Base-by-base conservation (phyloP, 139 green algal genomes). In the Tetradesmus lagerheimii region DNA sequence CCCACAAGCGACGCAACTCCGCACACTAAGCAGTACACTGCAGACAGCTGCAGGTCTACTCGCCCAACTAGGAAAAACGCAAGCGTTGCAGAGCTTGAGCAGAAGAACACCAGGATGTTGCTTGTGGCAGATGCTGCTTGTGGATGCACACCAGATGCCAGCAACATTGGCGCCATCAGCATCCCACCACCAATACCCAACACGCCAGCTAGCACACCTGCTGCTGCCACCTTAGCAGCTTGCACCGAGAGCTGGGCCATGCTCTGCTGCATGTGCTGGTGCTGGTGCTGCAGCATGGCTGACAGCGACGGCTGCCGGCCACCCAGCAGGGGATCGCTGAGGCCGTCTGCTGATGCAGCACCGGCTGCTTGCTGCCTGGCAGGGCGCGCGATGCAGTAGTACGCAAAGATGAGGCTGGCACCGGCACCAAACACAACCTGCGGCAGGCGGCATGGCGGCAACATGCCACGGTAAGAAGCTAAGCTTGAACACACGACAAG, bases 81-180 rank as follows among this genome's bases (percentile, higher is more conserved):
- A 3, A 89, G 74, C 9, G 85, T 34, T 4, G 85, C 85, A 80
- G 39, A 66, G 85, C 85, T 89, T 43, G 41, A 77, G 85, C 43
- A 57, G 27, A 89, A 71, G 85, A 89, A 89, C 43, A 89, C 85
- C 38, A 89, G 45, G 47, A 89, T 89, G 41, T 89, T 89, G 64
- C 35, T 67, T 0, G 85, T 89, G 1, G 85, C 85, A 41, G 85
- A 84, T 16, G 85, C 37, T 11, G 71, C 80, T 41, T 67, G 29
- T 8, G 85, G 85, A 38, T 89, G 85, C 16, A 89, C 74, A 2
- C 85, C 74, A 62, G 43, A 35, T 12, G 80, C 85, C 31, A 89
- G 71, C 43, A 89, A n/a, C 85, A 89, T 89, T 27, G 85, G 85
- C 16, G 71, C 85, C 85, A 89, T 89, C 39, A 89, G 53, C 85